Base-by-base conservation (phyloP, 192 early-diverging fungal species). In the Cetraspora pellucida region DNA sequence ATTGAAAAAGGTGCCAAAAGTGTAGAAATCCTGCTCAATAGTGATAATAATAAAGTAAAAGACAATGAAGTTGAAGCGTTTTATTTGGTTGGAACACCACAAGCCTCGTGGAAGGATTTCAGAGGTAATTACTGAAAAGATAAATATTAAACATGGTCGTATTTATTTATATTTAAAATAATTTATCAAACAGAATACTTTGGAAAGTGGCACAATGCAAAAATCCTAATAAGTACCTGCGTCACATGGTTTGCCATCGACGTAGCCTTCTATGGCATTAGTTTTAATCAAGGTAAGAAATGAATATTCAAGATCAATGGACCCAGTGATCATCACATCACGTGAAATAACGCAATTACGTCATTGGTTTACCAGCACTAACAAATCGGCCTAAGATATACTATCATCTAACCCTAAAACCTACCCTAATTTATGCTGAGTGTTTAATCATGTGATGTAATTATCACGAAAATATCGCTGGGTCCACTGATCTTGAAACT, bases 181-280 rank as follows among this genome's bases (percentile, higher is more conserved):
- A n/a, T n/a, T n/a, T n/a, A 37, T 37, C 37, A 37, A 37, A 6
- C 7, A 37, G 37, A 37, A 6, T 37, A 37, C 37, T 37, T 37
- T 1, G 37, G 37, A 37, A 37, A 37, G 7, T 37, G 37, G 37
- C 3, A 37, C 3, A 37, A 37, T 37, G 37, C 4, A 37, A 37
- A 37, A 37, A 37, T 37, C 7, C 37, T 37, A 6, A 2, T 37
- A 6, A 7, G 37, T 37, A 93, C 91, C 13, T 82, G 90, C 16
- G 76, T 91, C 17, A 85, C 91, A 55, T 95, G 94, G 94, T 94
- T 93, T 83, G 82, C 90, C 14, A 85, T 94, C 50, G 93, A 94
- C 77, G 87, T 93, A 71, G 91, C 91, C 13, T 95, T 93, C 79
- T 89, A 89, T 45, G 94, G 94, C 47, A 23, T 84, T 71, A 74